phyloP scores from a whole-genome alignment of 2,329 filamentous ascomycete genomes.

The Leptographium radiaticola region DNA sequence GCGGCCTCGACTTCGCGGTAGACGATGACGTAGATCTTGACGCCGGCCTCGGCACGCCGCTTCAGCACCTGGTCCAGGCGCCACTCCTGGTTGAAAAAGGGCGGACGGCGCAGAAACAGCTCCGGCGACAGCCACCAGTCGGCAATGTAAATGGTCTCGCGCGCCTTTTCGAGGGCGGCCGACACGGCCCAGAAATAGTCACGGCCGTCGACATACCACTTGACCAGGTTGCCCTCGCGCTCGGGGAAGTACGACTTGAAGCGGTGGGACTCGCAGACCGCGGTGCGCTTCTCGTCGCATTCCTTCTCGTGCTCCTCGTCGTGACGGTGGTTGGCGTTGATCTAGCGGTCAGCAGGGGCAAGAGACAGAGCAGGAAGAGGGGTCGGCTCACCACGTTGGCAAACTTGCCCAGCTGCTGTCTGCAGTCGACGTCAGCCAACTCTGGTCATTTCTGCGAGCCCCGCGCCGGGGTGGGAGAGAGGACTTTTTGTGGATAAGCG shows the following conservation, averaged over 20 bases:
- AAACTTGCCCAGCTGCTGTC: constrained; percentile 49
- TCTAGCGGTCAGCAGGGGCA: constrained; percentile 22
- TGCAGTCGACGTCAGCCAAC: constrained; percentile 11
- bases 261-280: constrained; percentile 60
- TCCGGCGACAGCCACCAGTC: constrained; percentile 97
- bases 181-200: constrained; percentile 96
- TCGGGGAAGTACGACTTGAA: constrained; percentile 88
- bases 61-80: constrained; percentile 79
- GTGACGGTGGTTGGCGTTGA: constrained; percentile 83
- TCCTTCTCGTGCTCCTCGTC: constrained; percentile 82
- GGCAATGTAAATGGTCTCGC: constrained; percentile 87
- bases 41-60: constrained; percentile 76
- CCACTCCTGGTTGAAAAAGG: constrained; percentile 72
- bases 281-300: constrained; percentile 68
- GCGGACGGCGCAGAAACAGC: constrained; percentile 72
- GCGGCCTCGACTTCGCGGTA: constrained; percentile 80
- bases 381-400: constrained; percentile 37
- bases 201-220: constrained; percentile 94
- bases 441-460: not conserved
- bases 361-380: not conserved
- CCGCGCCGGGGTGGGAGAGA: not conserved
- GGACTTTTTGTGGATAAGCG: constrained; percentile 47
- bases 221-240: constrained; percentile 70
- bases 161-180: constrained; percentile 74
- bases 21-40: constrained; percentile 87